phyloP scores from a whole-genome alignment of 2,329 filamentous ascomycete species.

The Scopulariopsis brevicaulis region DNA sequence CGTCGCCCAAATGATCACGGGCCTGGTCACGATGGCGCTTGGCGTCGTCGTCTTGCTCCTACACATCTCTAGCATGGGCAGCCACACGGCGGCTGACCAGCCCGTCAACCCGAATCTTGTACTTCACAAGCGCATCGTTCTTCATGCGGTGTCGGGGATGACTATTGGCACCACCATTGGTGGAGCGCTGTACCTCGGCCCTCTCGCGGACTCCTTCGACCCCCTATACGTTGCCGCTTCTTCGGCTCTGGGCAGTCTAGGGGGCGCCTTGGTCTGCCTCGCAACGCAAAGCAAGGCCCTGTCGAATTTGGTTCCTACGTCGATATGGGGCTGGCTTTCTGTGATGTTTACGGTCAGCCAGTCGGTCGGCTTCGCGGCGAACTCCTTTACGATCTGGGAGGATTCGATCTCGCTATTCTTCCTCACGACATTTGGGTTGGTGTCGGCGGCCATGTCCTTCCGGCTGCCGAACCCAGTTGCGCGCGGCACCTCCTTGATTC shows the following conservation, averaged over 20 bases:
- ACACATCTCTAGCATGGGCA: conserved; percentile 44
- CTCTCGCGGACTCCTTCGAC: conserved; percentile 11
- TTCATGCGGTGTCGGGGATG: conserved; percentile 21
- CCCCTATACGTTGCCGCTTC: conserved; percentile 20
- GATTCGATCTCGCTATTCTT: conserved; percentile 91
- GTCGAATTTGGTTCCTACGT: conserved; percentile 51
- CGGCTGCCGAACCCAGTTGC: conserved; percentile 57
- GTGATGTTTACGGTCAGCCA: conserved; percentile 73
- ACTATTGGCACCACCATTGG: conserved; percentile 20
- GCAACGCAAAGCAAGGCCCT: conserved; percentile 29
- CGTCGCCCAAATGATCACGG: conserved; percentile 71
- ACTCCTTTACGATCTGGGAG: conserved; percentile 98
- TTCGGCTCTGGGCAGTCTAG: conserved; percentile 32
- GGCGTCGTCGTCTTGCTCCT: conserved; percentile 60
- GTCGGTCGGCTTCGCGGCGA: conserved; percentile 89
- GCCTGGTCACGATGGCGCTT: conserved; percentile 58
- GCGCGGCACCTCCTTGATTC: conserved; percentile 67
- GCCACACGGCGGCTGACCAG: background rate
- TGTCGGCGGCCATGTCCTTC: conserved; percentile 64
- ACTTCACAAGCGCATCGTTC: conserved; percentile 25
- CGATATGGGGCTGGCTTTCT: conserved; percentile 81
- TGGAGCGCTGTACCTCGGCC: conserved; percentile 10
- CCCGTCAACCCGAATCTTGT: conserved; percentile 18
- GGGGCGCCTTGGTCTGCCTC: conserved; percentile 27
- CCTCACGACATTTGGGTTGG: conserved; percentile 72